Base-by-base conservation (phyloP, 2,329 filamentous ascomycete genomes). In the Exserohilum turcica region DNA sequence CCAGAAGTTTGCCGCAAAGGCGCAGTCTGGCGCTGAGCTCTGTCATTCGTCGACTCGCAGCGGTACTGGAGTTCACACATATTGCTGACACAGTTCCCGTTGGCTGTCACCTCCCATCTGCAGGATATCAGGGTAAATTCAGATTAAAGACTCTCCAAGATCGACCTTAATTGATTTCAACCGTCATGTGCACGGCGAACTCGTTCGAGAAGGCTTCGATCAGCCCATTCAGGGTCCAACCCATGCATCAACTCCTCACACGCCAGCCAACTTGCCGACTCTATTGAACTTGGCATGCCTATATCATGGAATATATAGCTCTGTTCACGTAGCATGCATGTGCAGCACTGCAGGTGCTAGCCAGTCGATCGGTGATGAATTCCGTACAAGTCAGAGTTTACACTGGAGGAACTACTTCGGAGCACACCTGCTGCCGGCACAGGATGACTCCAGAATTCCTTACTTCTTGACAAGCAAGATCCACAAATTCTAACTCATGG, bases 121-220 rank as follows among this genome's bases (percentile, higher is more conserved):
- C 55, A 57, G 37, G 48, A 37, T 31, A 42, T 57, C 49, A 62
- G 63, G 61, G 40, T 69, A 64, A 65, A 64, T 65, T 50, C 57
- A 60, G 43, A 47, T 48, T 47, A 48, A 52, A 51, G 61, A 61
- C 59, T 54, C 56, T 65, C 63, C 55, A 56, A 63, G 59, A 56
- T 64, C 54, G 28, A n/a, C 56, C 27, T 56, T 54, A 64, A 68
- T 70, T 54, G 63, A 59, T 18, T 31, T 36, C 32, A 44, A 44
- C 44, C 44, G 61, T 66, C 65, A 64, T 60, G 56, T 63, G 61
- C 57, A 58, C 58, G 32, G 48, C 39, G 36, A 12, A 48, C 35
- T 37, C 33, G 51, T 67, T 67, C 64, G 51, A 68, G 61, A 69
- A 68, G 35, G 33, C 52, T 49, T 45, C 46, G 43, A n/a, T 43